Base-by-base conservation (phyloP, 75 land plant species). In the Cryptomeria japonica region DNA sequence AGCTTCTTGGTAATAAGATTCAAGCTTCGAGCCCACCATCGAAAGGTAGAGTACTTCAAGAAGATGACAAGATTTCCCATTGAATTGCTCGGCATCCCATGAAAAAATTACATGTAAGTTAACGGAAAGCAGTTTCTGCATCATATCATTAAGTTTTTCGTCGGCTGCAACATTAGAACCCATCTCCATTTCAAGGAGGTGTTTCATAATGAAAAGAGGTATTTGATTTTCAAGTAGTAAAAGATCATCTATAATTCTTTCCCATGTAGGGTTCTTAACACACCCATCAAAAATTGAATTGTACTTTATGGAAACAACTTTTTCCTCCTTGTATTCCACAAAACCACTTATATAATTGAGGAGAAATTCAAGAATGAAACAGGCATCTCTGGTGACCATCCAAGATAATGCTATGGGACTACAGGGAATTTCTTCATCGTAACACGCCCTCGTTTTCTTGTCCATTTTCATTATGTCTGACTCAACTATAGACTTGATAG, bases 171-270 rank as follows among this genome's bases (percentile, higher is more conserved):
- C 44, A 39, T 39, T 19, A 41, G 46, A 79, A 41, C 15, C 37
- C 44, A 38, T 18, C 82, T 39, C 37, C 79, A 36, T 36, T 37
- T 77, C 44, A 22, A 38, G 46, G 25, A 80, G 83, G n/a, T 39
- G 9, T 42, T 8, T 18, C 46, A 80, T 25, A 42, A 38, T 7
- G 44, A 41, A 39, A 41, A 80, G 28, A 2, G 83, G 76, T 72
- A 80, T 80, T 80, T 80, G 83, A 8, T 80, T 80, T 80, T 80
- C 83, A 18, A 80, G 46, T 22, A 39, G 10, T 16, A 80, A 22
- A 80, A 80, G 22, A 42, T 80, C 83, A 18, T 41, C 25, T 5
- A 80, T 1, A 19, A 80, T 80, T 36, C 44, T 42, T 42, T 39
- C 28, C 44, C 83, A 39, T 13, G 83, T 80, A 41, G 42, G 44